These are phyloP conservation scores for Petunia hybrid DNA, from an alignment of 305 asterid species.

Conservation along the genomic window DNA sequence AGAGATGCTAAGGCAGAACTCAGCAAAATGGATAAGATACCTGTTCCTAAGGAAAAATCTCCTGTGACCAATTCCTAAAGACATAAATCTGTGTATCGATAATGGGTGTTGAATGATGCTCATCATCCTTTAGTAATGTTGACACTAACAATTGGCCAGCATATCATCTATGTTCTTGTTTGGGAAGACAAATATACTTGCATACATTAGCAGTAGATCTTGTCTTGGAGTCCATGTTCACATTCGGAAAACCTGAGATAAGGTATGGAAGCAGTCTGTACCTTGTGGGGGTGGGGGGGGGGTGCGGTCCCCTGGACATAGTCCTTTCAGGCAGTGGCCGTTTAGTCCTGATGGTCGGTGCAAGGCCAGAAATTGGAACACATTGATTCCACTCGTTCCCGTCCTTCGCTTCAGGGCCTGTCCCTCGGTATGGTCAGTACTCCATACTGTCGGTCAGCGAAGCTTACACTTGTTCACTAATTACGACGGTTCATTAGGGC, in stretches of 20 bases:
- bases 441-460: not conserved
- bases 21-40: not conserved
- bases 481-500: not conserved
- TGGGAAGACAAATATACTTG: not conserved
- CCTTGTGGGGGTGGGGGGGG: too few species aligned
- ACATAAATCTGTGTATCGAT: not conserved
- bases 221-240: not conserved
- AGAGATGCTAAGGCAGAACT: constrained; percentile 11
- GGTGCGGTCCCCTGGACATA: too few species aligned
- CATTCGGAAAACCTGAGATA: not conserved
- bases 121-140: constrained; percentile 19
- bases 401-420: not conserved
- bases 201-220: not conserved
- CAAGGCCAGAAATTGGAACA: too few species aligned
- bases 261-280: too few species aligned
- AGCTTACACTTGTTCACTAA: not conserved
- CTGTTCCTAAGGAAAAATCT: constrained; percentile 14
- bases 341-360: not conserved
- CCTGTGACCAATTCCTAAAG: not conserved
- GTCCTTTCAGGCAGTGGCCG: not conserved
- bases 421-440: constrained; percentile 10
- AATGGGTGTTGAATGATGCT: constrained; percentile 15
- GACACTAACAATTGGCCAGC: not conserved
- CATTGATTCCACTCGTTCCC: too few species aligned
- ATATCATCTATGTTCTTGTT: not conserved